phyloP scores from a whole-genome alignment of 2,329 filamentous ascomycete species.

The Pseudovirgaria hyperparasitica region DNA sequence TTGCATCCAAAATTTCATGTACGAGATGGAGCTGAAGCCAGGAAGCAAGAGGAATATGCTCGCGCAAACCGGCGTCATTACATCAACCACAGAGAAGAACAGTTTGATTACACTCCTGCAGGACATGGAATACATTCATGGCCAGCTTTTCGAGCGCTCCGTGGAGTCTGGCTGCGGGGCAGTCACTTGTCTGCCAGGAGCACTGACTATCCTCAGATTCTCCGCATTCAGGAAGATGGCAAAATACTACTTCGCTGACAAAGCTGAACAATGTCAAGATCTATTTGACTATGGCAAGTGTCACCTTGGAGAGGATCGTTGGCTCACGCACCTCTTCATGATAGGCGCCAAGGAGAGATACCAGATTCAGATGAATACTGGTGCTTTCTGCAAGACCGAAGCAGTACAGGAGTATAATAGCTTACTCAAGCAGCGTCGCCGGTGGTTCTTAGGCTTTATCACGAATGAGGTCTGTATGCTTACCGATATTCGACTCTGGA shows the following conservation, averaged over 20 bases:
- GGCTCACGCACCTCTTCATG: slow-evolving; percentile 98
- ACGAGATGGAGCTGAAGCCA: slow-evolving; percentile 95
- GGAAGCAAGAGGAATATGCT: slow-evolving; percentile 87
- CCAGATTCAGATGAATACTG: slow-evolving; percentile 96
- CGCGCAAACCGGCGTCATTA: slow-evolving; percentile 96
- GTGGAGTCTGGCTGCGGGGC: slow-evolving; percentile 90
- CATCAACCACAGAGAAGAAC: slow-evolving; percentile 79
- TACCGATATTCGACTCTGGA: slow-evolving; percentile 87
- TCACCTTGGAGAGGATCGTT: slow-evolving; percentile 88
- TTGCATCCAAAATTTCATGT: slow-evolving; percentile 95
- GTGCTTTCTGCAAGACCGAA: slow-evolving; percentile 96
- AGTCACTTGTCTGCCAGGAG: slow-evolving; percentile 88
- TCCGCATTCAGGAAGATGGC: slow-evolving; percentile 95
- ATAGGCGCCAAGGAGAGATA: slow-evolving; percentile 86
- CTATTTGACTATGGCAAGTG: slow-evolving; percentile 95
- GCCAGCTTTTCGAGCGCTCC: slow-evolving; percentile 88
- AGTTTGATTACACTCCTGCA: slow-evolving; percentile 84
- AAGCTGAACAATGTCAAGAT: slow-evolving; percentile 88
- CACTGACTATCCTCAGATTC: slow-evolving; percentile 90
- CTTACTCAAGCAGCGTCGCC: slow-evolving; percentile 82
- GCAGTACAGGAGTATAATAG: slow-evolving; percentile 79
- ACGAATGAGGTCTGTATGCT: slow-evolving; percentile 98
- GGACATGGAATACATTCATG: slow-evolving; percentile 97
- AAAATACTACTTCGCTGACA: slow-evolving; percentile 96
- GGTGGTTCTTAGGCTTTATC: slow-evolving; percentile 96